Percentiles rank a stretch among this genome's conserved stretches.
Evolutionary conservation across 1,284 basidiomycete genomes (phyloP).

Genomic region (Exobasidium cylindrosporum): DNA sequence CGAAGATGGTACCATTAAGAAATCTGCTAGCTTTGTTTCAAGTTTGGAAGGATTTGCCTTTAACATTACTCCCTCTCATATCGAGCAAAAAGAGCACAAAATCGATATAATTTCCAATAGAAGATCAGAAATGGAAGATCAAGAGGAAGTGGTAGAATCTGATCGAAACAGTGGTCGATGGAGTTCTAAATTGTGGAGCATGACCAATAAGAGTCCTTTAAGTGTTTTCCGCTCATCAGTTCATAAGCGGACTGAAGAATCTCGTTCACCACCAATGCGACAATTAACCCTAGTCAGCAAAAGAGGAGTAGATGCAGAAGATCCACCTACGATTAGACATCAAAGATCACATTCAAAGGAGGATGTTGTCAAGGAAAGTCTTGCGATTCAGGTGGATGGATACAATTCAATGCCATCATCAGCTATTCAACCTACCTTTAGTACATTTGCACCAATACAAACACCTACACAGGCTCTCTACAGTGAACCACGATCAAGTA

Average conservation of each 20-base stretch:
- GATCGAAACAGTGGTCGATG: neutral
- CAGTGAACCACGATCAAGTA: slow-evolving; percentile 3
- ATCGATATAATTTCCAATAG: neutral
- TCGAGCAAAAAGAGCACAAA: neutral
- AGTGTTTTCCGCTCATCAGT: neutral
- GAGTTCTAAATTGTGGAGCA: slow-evolving; percentile 10
- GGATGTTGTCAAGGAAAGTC: neutral
- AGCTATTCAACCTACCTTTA: neutral
- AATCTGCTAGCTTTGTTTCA: slow-evolving; percentile 36
- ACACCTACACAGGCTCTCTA: neutral
- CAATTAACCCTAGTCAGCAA: slow-evolving; percentile 10
- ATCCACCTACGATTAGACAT: neutral
- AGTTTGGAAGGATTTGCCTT: slow-evolving; percentile 38
- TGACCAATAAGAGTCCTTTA: neutral
- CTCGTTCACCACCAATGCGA: slow-evolving; percentile 8
- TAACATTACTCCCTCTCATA: slow-evolving; percentile 34
- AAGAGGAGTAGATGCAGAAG: neutral
- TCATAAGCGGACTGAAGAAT: neutral
- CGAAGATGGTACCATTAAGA: neutral
- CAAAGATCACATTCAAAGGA: neutral
- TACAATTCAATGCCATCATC: slow-evolving; percentile 9
- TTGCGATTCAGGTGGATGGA: neutral
- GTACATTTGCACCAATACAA: neutral
- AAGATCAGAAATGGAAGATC: neutral
- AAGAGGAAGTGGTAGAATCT: neutral